A percentile compares a stretch with the other conserved stretches of the same genome.
Conservation (phyloP, 2,329 filamentous ascomycete genomes). For the Canariomyces notabilis region DNA sequence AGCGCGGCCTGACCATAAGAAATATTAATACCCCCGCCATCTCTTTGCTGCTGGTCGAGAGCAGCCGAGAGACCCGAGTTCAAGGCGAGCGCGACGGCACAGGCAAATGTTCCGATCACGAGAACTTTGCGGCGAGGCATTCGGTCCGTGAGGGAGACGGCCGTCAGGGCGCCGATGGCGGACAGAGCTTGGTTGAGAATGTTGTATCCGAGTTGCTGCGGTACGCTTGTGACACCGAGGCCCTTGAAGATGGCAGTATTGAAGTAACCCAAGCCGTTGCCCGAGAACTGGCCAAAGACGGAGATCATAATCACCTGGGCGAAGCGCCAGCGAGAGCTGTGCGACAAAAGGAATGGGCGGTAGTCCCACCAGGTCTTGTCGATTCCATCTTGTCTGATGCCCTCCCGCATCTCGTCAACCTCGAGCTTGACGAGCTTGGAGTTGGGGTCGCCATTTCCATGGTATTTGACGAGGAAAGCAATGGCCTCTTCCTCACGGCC, state of each 20-base stretch:
- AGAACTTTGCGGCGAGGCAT: slow-evolving; percentile 45
- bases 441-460: slow-evolving; percentile 38
- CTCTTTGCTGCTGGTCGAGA: slow-evolving; percentile 27
- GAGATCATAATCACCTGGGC: slow-evolving; percentile 47
- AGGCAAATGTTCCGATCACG: slow-evolving; percentile 39
- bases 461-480: slow-evolving; percentile 39
- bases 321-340: slow-evolving; percentile 44
- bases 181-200: slow-evolving; percentile 43
- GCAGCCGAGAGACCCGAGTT: slow-evolving; percentile 42
- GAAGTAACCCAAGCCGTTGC: slow-evolving; percentile 47
- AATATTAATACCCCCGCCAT: slow-evolving; percentile 29
- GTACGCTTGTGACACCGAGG: slow-evolving; percentile 33
- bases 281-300: slow-evolving; percentile 47
- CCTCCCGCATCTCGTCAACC: slow-evolving; percentile 39
- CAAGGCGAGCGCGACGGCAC: slow-evolving; percentile 38
- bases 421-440: slow-evolving; percentile 38
- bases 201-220: slow-evolving; percentile 42
- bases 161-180: slow-evolving; percentile 40
- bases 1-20: slow-evolving; percentile 40
- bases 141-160: slow-evolving; percentile 39
- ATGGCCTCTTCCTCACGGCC: slow-evolving; percentile 37
- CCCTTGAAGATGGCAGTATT: slow-evolving; percentile 43
- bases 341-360: slow-evolving; percentile 39
- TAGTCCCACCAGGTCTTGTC: slow-evolving; percentile 47
- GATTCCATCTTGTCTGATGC: slow-evolving; percentile 40